Conservation (phyloP, 805 yeast genomes). For the Gaillardinia entomophila region DNA sequence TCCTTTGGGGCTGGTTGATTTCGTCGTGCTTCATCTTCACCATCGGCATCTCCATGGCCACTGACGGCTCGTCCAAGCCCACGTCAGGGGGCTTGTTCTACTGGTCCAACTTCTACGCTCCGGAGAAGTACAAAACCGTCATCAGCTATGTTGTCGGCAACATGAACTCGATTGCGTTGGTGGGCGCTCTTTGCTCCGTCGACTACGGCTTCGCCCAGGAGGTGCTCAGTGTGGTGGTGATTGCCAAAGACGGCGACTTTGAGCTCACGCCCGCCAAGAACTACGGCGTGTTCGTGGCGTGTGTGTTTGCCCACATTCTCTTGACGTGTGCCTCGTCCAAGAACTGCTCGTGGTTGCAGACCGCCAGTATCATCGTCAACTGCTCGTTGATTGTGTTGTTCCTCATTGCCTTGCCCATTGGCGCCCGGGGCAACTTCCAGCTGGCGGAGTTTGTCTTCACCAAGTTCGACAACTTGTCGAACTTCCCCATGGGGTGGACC, state of each 20-base stretch:
- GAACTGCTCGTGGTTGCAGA: constrained; percentile 53
- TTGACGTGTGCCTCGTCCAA: constrained; percentile 54
- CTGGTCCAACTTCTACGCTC: constrained; percentile 31
- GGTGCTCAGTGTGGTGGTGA: constrained; percentile 52
- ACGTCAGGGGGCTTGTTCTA: constrained; percentile 30
- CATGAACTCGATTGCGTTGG: constrained; percentile 60
- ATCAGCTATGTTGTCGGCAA: constrained; percentile 58
- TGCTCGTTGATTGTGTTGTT: constrained; percentile 46
- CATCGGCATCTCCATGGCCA: constrained; percentile 24
- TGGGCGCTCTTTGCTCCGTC: constrained; percentile 63
- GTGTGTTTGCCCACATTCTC: constrained; percentile 45
- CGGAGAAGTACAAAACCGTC: constrained; percentile 15
- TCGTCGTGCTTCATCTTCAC: constrained; percentile 19
- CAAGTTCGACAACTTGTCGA: constrained; percentile 41
- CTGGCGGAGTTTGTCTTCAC: constrained; percentile 53
- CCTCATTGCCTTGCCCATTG: constrained; percentile 62
- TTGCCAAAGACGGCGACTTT: constrained; percentile 50
- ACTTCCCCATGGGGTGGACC: constrained; percentile 59
- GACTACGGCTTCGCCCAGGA: constrained; percentile 64
- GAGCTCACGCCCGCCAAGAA: constrained; percentile 46
- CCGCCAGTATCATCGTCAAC: constrained; percentile 52
- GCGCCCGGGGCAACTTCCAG: constrained; percentile 41
- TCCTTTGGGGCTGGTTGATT: constrained; percentile 66
- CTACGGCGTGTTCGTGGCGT: constrained; percentile 64
- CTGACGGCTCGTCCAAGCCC: constrained; percentile 19